A percentile compares a stretch with the other conserved stretches of the same genome.
Evolutionary conservation across 495 filamentous ascomycete species (phyloP).

Genomic region (Clohesyomyces aquaticus): DNA sequence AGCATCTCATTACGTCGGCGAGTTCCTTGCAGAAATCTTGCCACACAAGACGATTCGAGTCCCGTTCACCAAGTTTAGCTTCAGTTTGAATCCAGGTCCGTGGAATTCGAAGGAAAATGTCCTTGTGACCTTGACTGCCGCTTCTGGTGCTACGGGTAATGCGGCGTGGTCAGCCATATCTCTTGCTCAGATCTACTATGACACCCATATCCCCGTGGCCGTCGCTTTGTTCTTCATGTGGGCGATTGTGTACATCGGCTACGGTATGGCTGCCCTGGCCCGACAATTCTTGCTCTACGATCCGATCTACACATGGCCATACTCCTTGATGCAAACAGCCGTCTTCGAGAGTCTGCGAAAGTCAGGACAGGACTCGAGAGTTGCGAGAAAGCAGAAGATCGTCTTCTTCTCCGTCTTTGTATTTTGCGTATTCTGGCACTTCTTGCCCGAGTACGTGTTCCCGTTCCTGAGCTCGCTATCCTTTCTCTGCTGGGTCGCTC

Average conservation of each 20-base stretch:
- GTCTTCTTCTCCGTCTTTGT: conserved; percentile 58
- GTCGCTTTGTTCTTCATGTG: conserved; percentile 63
- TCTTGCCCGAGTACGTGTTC: conserved; percentile 62
- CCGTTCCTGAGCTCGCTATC: conserved; percentile 61
- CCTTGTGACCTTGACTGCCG: conserved; percentile 58
- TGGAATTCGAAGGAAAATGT: conserved; percentile 63
- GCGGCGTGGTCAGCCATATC: conserved; percentile 56
- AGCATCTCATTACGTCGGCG: conserved; percentile 57
- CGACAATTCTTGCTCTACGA: conserved; percentile 60
- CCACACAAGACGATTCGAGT: conserved; percentile 53
- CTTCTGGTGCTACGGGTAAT: conserved; percentile 59
- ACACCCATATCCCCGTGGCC: conserved; percentile 53
- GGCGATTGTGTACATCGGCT: conserved; percentile 59
- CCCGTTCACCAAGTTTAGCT: conserved; percentile 50
- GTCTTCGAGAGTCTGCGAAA: conserved; percentile 61
- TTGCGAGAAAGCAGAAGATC: conserved; percentile 56
- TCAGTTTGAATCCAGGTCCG: conserved; percentile 57
- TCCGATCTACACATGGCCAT: conserved; percentile 57
- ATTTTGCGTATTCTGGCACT: conserved; percentile 61
- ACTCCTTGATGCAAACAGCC: conserved; percentile 58
- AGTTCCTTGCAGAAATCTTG: conserved; percentile 56
- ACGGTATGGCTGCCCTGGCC: conserved; percentile 59
- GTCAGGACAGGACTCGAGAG: conserved; percentile 45
- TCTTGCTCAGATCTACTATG: conserved; percentile 59
- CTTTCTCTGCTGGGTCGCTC: conserved; percentile 66